Base-by-base conservation (phyloP, 345 rosid genomes). In the Corymbia maculata region DNA sequence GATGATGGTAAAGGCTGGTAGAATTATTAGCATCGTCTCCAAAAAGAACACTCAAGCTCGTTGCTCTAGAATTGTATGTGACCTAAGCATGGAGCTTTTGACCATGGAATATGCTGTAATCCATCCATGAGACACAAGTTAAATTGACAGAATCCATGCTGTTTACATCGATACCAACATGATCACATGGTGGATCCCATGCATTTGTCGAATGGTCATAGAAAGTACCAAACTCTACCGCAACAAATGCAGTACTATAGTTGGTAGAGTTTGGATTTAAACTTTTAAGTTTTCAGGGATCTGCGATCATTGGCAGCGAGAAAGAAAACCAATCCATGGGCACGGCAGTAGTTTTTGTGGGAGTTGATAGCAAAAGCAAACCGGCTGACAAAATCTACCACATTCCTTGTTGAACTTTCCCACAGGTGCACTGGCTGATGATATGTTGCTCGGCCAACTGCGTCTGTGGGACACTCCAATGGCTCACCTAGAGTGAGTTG, bases 241-340 rank as follows among this genome's bases (percentile, higher is more conserved):
- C 79, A 30, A 32, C 79, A 68, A 68, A 68, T 68, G 44, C 79
- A n/a, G n/a, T n/a, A 68, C 22, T 30, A 68, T 22, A 4, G 79
- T 68, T 32, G 79, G 79, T 32, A 32, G 45, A 8, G 22, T 68
- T 32, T 68, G 19, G 6, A 68, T 30, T 30, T 30, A 45, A 32
- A 66, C 45, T 68, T 9, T 22, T 8, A 22, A 68, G 79, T 32
- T 22, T 19, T 51, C 70, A 36, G 89, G 45, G 17, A 90, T 45
- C 42, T 49, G 42, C 44, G 88, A 90, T 22, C 87, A 21, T 55
- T 52, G 7, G 90, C 86, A 36, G 86, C 89, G 2, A 90, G 85
- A 70, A 90, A 86, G 55, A 90, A 90, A 16, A 79, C 88, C 8
- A 90, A n/a, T 21, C 90, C 91, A 13, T 86, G 87, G 6, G 88